A percentile compares a stretch with the other conserved stretches of the same genome.
phyloP scores from a whole-genome alignment of 2,329 filamentous ascomycete species.

The Ophidiomyces ophidiicola region DNA sequence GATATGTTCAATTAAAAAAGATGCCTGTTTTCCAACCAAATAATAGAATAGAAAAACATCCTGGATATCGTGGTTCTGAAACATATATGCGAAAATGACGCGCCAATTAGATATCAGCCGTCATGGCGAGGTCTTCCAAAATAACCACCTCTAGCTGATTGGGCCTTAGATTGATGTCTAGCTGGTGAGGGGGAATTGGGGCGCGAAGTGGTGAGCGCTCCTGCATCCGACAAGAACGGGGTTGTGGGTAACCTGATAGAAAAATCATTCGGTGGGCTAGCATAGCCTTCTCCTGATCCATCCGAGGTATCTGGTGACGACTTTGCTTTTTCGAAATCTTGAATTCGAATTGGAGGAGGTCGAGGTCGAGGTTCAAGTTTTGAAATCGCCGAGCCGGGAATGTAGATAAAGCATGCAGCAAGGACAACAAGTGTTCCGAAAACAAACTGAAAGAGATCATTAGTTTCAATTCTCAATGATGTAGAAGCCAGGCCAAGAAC shows the following conservation, averaged over 20 bases:
- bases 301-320: constrained; percentile 40
- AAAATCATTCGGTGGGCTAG: constrained; percentile 34
- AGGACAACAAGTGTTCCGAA: constrained; percentile 69
- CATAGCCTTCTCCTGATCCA: constrained; percentile 17
- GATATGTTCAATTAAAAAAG: not conserved
- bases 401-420: constrained; percentile 71
- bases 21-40: not conserved
- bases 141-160: constrained; percentile 29
- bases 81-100: too few relatives aligned
- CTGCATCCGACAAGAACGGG: constrained; percentile 36
- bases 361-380: constrained; percentile 40
- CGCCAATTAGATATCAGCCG: constrained; percentile 2
- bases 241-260: constrained; percentile 37
- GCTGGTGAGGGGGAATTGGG: constrained; percentile 35
- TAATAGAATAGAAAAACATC: too few relatives aligned
- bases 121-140: constrained; percentile 23
- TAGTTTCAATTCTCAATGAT: constrained; percentile 8
- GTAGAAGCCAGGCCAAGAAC: constrained; percentile 27
- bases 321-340: constrained; percentile 56
- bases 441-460: constrained; percentile 51
- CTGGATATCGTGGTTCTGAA: too few relatives aligned
- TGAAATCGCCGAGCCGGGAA: constrained; percentile 7
- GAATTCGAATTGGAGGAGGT: constrained; percentile 44
- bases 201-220: constrained; percentile 41
- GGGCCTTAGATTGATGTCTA: constrained; percentile 32